phyloP scores from a whole-genome alignment of 2,329 filamentous ascomycete species.

The Trichoderma harzianum region DNA sequence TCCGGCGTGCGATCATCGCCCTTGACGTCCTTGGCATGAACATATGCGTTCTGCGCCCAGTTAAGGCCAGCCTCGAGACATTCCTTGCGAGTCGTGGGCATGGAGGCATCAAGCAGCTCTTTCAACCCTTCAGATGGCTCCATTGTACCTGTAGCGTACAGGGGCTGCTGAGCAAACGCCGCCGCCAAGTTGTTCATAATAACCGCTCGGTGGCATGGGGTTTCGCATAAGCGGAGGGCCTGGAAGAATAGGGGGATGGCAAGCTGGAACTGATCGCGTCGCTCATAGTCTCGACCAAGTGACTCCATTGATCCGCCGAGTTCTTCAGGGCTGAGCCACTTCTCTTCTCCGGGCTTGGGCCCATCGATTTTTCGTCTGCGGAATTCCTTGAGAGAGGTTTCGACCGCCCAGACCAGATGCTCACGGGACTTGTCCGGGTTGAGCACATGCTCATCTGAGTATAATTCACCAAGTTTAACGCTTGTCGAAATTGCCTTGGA shows the following conservation, averaged over 20 bases:
- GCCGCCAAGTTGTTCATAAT: conserved; percentile 84
- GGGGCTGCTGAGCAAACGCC: conserved; percentile 66
- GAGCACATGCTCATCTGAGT: conserved; percentile 71
- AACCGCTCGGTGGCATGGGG: conserved; percentile 72
- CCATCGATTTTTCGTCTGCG: conserved; percentile 64
- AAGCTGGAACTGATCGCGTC: conserved; percentile 71
- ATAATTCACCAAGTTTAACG: conserved; percentile 82
- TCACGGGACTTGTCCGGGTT: conserved; percentile 68
- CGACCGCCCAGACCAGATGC: conserved; percentile 76
- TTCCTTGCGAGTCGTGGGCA: conserved; percentile 50
- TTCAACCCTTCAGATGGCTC: conserved; percentile 30
- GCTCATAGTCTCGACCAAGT: conserved; percentile 73
- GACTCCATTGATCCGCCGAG: conserved; percentile 73
- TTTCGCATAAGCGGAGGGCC: conserved; percentile 65
- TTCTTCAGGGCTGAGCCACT: conserved; percentile 68
- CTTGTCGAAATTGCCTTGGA: conserved; percentile 71
- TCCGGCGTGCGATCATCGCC: conserved; percentile 68
- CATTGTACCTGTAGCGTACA: conserved; percentile 32
- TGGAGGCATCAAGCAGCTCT: conserved; percentile 29
- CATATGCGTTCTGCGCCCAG: conserved; percentile 77
- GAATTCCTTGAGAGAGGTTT: conserved; percentile 72
- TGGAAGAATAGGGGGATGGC: conserved; percentile 84
- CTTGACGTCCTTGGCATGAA: conserved; percentile 61
- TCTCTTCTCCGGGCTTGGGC: conserved; percentile 65
- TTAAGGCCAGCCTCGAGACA: conserved; percentile 67